A percentile compares a stretch with the other conserved stretches of the same genome.
Conservation (phyloP, 305 asterid species). For the Caryopteris hybrid region DNA sequence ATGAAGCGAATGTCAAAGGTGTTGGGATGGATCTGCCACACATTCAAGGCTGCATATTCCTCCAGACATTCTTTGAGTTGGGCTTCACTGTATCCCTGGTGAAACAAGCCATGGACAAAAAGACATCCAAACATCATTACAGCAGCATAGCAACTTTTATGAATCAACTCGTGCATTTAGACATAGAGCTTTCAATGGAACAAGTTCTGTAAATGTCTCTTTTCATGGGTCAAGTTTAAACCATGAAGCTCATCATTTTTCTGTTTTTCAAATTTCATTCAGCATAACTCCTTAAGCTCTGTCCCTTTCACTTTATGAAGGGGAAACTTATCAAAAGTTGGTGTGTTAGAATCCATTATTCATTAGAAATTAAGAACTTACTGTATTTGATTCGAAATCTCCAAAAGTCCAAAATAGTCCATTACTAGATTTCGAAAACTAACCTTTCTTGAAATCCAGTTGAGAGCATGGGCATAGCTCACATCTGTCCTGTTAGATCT, state of each 20-base stretch:
- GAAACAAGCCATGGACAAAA: constrained; percentile 7
- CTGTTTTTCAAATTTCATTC: background rate
- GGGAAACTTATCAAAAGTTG: background rate
- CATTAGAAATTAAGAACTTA: too few relatives aligned
- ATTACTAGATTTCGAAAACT: constrained; percentile 18
- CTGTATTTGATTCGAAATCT: background rate
- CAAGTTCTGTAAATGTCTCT: background rate
- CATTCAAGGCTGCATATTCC: constrained; percentile 94
- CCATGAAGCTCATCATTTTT: background rate
- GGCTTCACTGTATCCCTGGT: constrained; percentile 96
- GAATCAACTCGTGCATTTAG: too few relatives aligned
- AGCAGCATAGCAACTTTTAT: too few relatives aligned
- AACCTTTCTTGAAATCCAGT: constrained; percentile 99
- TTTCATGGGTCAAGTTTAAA: background rate
- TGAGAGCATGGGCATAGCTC: constrained; percentile 91
- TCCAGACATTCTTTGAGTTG: constrained; percentile 92
- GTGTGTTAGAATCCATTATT: background rate
- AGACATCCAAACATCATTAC: background rate
- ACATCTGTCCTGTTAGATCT: constrained; percentile 73
- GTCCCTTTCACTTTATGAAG: too few relatives aligned
- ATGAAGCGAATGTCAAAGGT: constrained; percentile 87
- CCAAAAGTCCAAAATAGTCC: background rate
- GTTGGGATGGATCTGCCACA: constrained; percentile 98
- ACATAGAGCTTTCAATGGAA: too few relatives aligned
- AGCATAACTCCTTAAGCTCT: background rate